Percentiles rank a stretch among this genome's conserved stretches.
phyloP scores from a whole-genome alignment of 1,139 yeast genomes.

The Meyerozyma elateridarum region DNA sequence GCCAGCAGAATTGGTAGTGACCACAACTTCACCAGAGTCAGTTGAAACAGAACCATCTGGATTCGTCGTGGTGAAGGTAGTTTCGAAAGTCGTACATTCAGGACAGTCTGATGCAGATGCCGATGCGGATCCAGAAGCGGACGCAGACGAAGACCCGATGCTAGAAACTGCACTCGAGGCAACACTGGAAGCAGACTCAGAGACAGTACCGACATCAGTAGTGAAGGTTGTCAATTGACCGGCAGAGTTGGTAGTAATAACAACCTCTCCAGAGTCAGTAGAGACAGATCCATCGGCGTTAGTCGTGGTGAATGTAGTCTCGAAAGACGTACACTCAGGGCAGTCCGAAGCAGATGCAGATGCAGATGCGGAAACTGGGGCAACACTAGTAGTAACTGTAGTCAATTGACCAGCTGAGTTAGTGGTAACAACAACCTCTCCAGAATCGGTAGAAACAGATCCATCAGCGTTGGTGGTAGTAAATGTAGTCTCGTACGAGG shows the following conservation, averaged over 20 bases:
- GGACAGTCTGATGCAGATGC: background rate
- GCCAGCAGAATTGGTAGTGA: conserved; percentile 2
- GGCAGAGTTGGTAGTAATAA: conserved; percentile 5
- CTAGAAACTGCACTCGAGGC: too few species aligned
- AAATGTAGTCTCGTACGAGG: conserved; percentile 1
- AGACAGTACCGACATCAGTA: conserved; percentile 1
- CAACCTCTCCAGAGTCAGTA: conserved; percentile 8
- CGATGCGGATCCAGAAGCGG: background rate
- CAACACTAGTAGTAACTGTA: background rate
- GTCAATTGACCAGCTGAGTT: conserved; percentile 1
- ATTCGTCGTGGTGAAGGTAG: conserved; percentile 2
- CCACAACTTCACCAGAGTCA: conserved; percentile 1
- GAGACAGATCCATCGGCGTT: conserved; percentile 6
- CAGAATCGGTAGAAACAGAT: conserved; percentile 3
- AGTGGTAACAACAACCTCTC: conserved; percentile 1
- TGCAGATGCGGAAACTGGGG: background rate
- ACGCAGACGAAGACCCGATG: background rate
- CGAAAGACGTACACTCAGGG: conserved; percentile 5
- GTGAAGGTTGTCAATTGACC: background rate
- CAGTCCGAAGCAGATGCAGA: conserved; percentile 1
- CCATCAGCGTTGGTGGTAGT: conserved; percentile 5
- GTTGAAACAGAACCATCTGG: conserved; percentile 2
- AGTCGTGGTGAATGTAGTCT: conserved; percentile 8
- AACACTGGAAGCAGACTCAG: background rate
- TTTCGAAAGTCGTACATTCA: too few species aligned